Base-by-base conservation (phyloP, 1,139 yeast species). In the Suhomyces wounanorum region DNA sequence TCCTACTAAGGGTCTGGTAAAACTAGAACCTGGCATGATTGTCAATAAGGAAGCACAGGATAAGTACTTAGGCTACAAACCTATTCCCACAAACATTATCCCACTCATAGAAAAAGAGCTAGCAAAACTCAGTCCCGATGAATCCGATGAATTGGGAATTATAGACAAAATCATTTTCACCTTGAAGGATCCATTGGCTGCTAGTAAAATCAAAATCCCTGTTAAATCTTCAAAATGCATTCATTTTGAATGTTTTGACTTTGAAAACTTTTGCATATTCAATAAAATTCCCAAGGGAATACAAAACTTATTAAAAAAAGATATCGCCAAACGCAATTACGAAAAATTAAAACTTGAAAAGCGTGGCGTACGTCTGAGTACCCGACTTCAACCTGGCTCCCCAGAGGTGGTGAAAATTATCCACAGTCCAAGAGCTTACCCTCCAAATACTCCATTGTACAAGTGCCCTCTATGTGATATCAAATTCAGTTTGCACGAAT, bases 201-300 rank as follows among this genome's bases (percentile, higher is more conserved):
- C 75, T 28, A 68, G 73, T 40, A 70, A 68, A 50, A 75, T 77
- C 40, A 57, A 61, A 38, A 59, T 76, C 8, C 81, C 81, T 0
- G 75, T 77, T 2, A 76, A 74, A 56, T 67, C 79, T 3, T 54
- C 59, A 10, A 53, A 55, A 1, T 77, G 81, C 55, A 58, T 58
- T 31, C 81, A 77, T 58, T 75, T 77, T 55, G 81, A 75, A 59
- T 76, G 81, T 58, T 77, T 77, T 61, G 81, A 77, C 55, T 75
- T 70, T 54, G 75, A 74, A 13, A 72, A 66, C 48, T 77, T 77
- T 52, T 77, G 81, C 59, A 51, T 66, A 11, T 73, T 73, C 55
- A 70, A 74, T 56, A 69, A 66, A 40, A 65, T 77, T 3, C 70
- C 77, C 5, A 51, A 56, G 4, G 73, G 74, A 0, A 64, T 71